Evolutionary conservation across 306 rosid genomes (phyloP), one percentile per base, ranked within the genome.

Genomic region (Hippophae tibetana): DNA sequence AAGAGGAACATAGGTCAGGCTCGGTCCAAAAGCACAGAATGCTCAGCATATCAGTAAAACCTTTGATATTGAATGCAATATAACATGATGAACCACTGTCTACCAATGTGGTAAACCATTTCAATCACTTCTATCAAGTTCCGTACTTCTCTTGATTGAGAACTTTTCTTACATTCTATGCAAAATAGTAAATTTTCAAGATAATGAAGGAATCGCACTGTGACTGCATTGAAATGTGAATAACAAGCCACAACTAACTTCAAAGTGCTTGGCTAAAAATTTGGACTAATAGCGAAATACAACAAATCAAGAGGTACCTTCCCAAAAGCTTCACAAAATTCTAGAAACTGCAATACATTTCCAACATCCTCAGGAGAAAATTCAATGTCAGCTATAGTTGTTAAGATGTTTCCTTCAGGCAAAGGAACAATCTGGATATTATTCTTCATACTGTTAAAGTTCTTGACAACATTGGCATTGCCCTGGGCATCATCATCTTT

Each of bases 341-440:
- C 94, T 47, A 92, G 51, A 63, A 92, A 77, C 56, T 92, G 98
- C 67, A 92, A 50, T n/a, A 81, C 96, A 41, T 69, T 67, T 7
- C 92, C 98, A 76, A 80, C 73, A 67, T 79, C 84, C 65, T 78
- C 84, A 9, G 73, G 72, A 47, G 75, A 23, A 6, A 92, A 61
- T 43, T 81, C 89, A 63, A 83, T 64, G 27, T 72, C 88, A 42
- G 60, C 57, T 66, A 83, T 64, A 38, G 69, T 47, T 1, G 75
- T 80, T 60, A 92, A 69, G 51, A 51, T 57, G 8, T 64, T 64
- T 18, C 88, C 88, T 56, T 52, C 45, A 41, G 95, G 95, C 71
- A 80, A 50, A 71, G 86, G 66, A 63, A 73, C 51, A 54, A 47
- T n/a, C 56, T 73, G 69, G 42, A 44, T 44, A 8, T 23, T 51